Evolutionary conservation across 768 basidiomycete genomes (phyloP), one percentile per base, ranked within the genome.

Genomic region (Suillus americanus): DNA sequence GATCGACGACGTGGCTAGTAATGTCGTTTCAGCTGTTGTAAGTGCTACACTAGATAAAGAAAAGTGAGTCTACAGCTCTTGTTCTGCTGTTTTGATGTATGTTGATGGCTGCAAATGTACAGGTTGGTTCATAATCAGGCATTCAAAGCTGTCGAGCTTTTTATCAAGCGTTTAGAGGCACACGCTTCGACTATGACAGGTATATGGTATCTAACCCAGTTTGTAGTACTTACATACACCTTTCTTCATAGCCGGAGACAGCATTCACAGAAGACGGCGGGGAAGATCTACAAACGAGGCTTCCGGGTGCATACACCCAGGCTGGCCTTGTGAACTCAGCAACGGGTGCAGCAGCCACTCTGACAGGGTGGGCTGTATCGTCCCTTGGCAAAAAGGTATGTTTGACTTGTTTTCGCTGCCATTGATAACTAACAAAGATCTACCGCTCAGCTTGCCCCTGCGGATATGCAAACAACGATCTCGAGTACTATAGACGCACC

Each of bases 361-460:
- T 99, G 3, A 96, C 97, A 16, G 94, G 95, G 7, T 99, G 97
- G 97, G 97, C 97, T 2, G 94, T 98, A 50, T 91, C 94, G 5
- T 95, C 92, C 0, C 71, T 98, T 0, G 89, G 91, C 33, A 95
- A 88, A 78, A 92, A 91, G 82, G 92, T 91, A 61, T 37, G 78
- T 62, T 16, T 6, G 16, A 54, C 25, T 14, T 23, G 2, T 3
- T 35, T 1, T 14, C 45, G 8, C 1, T 41, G 40, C 30, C 3
- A 57, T 12, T 23, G 37, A 12, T 37, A 14, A 13, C 28, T 59
- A 20, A 41, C 25, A 28, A 20, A 13, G 3, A 28, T 43, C 3
- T 7, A 46, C 25, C 25, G 37, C 63, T 60, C 66, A 92, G 91
- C 85, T 95, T 56, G 86, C 87, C 8, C 77, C 86, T 37, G 79